Percentiles rank a stretch among this genome's conserved stretches.
These are phyloP conservation scores for Wickerhamiella vanderwaltii DNA, from an alignment of 805 yeast species.

Conservation along the genomic window DNA sequence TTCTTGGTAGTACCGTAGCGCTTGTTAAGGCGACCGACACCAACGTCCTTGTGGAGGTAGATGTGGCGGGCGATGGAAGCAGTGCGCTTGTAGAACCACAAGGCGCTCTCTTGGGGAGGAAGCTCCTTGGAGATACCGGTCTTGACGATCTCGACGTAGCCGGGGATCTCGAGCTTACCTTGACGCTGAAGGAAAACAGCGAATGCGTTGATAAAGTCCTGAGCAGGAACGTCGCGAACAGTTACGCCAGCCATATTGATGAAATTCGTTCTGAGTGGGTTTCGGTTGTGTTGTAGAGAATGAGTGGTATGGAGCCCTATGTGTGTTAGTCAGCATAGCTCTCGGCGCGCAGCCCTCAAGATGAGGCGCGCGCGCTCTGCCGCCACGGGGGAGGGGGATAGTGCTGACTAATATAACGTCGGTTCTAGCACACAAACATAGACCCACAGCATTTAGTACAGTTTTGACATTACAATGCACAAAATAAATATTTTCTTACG, in stretches of 20 bases:
- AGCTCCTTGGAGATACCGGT: slow-evolving; percentile 97
- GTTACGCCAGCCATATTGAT: slow-evolving; percentile 25
- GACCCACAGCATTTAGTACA: too few species aligned
- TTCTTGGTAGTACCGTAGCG: slow-evolving; percentile 97
- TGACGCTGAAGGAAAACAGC: slow-evolving; percentile 99
- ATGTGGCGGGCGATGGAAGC: slow-evolving; percentile 99
- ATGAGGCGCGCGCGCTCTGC: too few species aligned
- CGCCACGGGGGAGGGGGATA: too few species aligned
- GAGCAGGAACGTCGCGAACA: slow-evolving; percentile 99
- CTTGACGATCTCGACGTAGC: slow-evolving; percentile 99
- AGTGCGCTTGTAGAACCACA: slow-evolving; percentile 99
- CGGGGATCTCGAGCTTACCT: slow-evolving; percentile 99
- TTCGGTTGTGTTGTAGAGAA: too few species aligned
- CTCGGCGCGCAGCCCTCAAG: too few species aligned
- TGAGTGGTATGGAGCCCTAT: too few species aligned
- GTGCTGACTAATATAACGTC: too few species aligned
- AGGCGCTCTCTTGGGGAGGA: slow-evolving; percentile 99
- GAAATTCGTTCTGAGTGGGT: slow-evolving; percentile 8
- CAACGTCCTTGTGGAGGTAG: slow-evolving; percentile 98
- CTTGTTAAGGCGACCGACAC: slow-evolving; percentile 98
- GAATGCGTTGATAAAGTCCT: slow-evolving; percentile 98
- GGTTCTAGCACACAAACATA: too few species aligned
- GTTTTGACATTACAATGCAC: too few species aligned
- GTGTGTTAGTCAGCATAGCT: too few species aligned
- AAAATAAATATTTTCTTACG: too few species aligned